phyloP scores from a whole-genome alignment of 192 early-diverging fungal genomes.

The Coemansia sp. region DNA sequence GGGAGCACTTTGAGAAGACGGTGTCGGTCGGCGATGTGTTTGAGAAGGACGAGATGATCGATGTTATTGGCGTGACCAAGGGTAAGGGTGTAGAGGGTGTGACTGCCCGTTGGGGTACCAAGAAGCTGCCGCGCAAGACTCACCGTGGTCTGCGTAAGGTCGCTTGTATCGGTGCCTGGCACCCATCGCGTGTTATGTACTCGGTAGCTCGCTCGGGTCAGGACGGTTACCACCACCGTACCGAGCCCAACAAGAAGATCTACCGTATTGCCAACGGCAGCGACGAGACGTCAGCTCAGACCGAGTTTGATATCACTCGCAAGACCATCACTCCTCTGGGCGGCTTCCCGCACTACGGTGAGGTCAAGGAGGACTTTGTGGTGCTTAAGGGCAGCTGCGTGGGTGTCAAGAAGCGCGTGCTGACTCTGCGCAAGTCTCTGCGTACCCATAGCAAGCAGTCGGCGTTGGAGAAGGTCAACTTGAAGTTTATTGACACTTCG shows the following conservation, averaged over 20 bases:
- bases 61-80: slow-evolving; percentile 98
- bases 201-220: slow-evolving; percentile 99
- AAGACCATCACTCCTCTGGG: slow-evolving; percentile 98
- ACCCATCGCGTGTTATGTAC: slow-evolving; percentile 96
- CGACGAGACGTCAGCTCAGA: slow-evolving; percentile 79
- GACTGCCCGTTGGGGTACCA: slow-evolving; percentile 98
- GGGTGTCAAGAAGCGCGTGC: slow-evolving; percentile 94
- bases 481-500: slow-evolving; percentile 99
- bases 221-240: slow-evolving; percentile 99
- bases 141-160: slow-evolving; percentile 99
- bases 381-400: slow-evolving; percentile 97
- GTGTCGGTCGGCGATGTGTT: slow-evolving; percentile 87
- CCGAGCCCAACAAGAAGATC: slow-evolving; percentile 99
- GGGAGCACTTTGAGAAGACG: slow-evolving; percentile 96
- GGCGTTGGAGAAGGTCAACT: slow-evolving; percentile 89
- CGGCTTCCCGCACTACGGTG: slow-evolving; percentile 99
- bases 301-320: slow-evolving; percentile 94
- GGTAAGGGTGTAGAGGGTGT: slow-evolving; percentile 99
- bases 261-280: slow-evolving; percentile 94
- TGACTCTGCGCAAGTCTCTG: slow-evolving; percentile 98
- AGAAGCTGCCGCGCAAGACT: slow-evolving; percentile 99
- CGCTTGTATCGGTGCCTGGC: slow-evolving; percentile 99
- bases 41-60: slow-evolving; percentile 98
- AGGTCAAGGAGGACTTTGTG: slow-evolving; percentile 96
- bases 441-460: slow-evolving; percentile 94